Evolutionary conservation across 2,329 filamentous ascomycete genomes (phyloP).

Genomic region (Eutypa lata): DNA sequence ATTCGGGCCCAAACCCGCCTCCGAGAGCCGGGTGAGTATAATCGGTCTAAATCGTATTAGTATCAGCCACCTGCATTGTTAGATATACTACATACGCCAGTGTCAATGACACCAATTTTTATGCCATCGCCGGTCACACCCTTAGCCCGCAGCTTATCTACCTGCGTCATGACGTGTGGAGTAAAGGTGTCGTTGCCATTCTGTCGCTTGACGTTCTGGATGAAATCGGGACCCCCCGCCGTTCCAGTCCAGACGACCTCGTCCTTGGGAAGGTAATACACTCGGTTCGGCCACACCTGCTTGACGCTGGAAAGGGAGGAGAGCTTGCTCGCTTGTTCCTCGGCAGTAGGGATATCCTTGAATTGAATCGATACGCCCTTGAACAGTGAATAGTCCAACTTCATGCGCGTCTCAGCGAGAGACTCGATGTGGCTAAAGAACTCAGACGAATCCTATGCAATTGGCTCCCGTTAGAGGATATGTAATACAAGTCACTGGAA

Average conservation of each 20-base stretch:
- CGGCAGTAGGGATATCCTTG: conserved; percentile 41
- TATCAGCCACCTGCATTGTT: not conserved
- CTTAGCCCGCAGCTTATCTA: conserved; percentile 48
- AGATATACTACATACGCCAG: conserved; percentile 40
- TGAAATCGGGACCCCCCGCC: conserved; percentile 19
- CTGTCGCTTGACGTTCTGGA: conserved; percentile 30
- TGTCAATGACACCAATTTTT: conserved; percentile 53
- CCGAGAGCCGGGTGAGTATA: conserved; percentile 63
- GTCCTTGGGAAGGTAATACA: conserved; percentile 42
- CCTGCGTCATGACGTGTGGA: conserved; percentile 56
- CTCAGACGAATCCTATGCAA: conserved; percentile 36
- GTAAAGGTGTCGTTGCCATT: conserved; percentile 38
- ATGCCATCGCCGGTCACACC: conserved; percentile 49
- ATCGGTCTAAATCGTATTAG: conserved; percentile 44
- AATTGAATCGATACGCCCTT: conserved; percentile 53
- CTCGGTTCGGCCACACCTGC: conserved; percentile 45
- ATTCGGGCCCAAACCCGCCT: conserved; percentile 59
- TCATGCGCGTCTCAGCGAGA: conserved; percentile 44
- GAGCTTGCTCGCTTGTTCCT: conserved; percentile 39
- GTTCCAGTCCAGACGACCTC: conserved; percentile 43
- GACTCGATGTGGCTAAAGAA: conserved; percentile 35
- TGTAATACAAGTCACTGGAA: conserved; percentile 1
- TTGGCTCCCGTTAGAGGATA: not conserved
- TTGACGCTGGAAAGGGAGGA: conserved; percentile 42
- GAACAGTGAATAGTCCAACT: conserved; percentile 50